A percentile compares a stretch with the other conserved stretches of the same genome.
Conservation (phyloP, 2,329 filamentous ascomycete genomes). For the Metarhizium humberi region DNA sequence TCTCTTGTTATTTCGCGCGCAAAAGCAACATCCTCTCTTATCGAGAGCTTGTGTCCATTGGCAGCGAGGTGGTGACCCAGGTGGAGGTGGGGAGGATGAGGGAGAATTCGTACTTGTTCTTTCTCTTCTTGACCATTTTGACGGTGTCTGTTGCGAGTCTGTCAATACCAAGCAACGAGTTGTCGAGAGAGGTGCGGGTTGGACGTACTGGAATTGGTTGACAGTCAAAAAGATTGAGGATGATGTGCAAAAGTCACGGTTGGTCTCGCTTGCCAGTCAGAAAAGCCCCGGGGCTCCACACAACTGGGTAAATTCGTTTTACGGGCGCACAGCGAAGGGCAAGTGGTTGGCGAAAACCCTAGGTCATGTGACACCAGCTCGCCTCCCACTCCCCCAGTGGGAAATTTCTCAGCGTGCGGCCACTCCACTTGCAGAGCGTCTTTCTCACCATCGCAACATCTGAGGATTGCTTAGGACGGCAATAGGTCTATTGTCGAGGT, state of each 20-base stretch:
- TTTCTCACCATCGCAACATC: constrained; percentile 34
- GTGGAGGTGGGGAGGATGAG: not conserved
- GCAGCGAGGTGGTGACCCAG: not conserved
- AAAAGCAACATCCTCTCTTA: constrained; percentile 8
- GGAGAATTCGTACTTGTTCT: constrained; percentile 47
- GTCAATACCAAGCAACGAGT: constrained; percentile 20
- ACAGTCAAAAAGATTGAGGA: constrained; percentile 9
- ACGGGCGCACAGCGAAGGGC: constrained; percentile 11
- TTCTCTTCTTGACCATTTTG: constrained; percentile 66
- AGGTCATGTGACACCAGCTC: constrained; percentile 15
- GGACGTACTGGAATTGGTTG: constrained; percentile 17
- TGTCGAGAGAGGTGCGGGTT: constrained; percentile 8
- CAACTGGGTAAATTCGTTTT: constrained; percentile 4
- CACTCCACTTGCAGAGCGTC: constrained; percentile 16
- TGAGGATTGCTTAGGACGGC: constrained; percentile 55
- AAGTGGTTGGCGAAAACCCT: constrained; percentile 13
- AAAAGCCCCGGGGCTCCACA: constrained; percentile 7
- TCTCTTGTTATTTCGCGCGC: not conserved
- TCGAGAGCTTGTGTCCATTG: not conserved
- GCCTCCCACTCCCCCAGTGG: constrained; percentile 6
- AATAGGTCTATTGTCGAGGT: constrained; percentile 53
- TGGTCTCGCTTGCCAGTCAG: constrained; percentile 6
- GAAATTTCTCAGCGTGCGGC: constrained; percentile 20
- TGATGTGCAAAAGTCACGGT: constrained; percentile 9
- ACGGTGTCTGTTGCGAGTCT: constrained; percentile 38